phyloP scores from a whole-genome alignment of 495 filamentous ascomycete genomes.

The Penicillium alfredii region DNA sequence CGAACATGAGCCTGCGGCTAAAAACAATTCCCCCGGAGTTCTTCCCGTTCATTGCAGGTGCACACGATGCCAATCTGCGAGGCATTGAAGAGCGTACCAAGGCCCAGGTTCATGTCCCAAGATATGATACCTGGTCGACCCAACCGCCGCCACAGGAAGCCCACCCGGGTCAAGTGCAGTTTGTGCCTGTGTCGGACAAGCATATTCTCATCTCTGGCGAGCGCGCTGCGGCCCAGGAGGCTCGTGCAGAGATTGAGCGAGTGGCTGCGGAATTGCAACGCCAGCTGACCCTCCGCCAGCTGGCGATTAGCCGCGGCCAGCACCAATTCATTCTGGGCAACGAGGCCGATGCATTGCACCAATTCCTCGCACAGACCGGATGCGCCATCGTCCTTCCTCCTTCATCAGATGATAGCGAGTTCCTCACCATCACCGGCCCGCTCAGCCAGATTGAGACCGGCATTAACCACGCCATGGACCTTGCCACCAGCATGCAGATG shows the following conservation, averaged over 20 bases:
- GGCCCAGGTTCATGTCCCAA: constrained; percentile 71
- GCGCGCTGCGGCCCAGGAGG: constrained; percentile 71
- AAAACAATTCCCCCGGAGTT: constrained; percentile 82
- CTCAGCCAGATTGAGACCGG: constrained; percentile 63
- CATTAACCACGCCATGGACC: constrained; percentile 70
- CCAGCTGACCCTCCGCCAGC: constrained; percentile 62
- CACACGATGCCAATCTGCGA: constrained; percentile 60
- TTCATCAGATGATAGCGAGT: constrained; percentile 64
- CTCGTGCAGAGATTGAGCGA: constrained; percentile 70
- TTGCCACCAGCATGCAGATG: constrained; percentile 76
- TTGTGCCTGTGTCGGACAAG: constrained; percentile 57
- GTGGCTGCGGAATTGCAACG: constrained; percentile 64
- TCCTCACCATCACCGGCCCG: constrained; percentile 77
- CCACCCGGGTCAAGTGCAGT: constrained; percentile 58
- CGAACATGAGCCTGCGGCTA: constrained; percentile 70
- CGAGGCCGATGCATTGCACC: constrained; percentile 64
- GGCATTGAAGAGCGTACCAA: constrained; percentile 65
- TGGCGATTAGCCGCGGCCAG: constrained; percentile 68
- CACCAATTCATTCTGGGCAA: constrained; percentile 92
- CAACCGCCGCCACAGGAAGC: constrained; percentile 65
- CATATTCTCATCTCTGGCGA: constrained; percentile 85
- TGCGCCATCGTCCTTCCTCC: constrained; percentile 80
- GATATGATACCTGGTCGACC: constrained; percentile 65
- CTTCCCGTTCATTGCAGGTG: constrained; percentile 90
- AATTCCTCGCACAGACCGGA: constrained; percentile 85